Evolutionary conservation across 169 alveolate genomes (phyloP).

Genomic region (Cryptosporidium felis): DNA sequence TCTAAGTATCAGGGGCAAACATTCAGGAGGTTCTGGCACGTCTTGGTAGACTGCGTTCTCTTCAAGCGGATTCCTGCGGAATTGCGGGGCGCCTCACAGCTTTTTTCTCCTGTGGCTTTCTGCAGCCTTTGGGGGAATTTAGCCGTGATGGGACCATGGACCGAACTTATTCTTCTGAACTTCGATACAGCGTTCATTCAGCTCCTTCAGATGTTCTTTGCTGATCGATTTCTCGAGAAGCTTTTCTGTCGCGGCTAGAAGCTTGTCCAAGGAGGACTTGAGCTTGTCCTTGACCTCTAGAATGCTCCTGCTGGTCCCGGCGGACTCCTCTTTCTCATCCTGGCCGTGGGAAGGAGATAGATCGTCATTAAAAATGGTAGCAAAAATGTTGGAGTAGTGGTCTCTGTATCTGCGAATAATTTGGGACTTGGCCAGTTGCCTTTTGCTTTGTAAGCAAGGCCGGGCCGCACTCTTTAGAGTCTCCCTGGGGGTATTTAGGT

Average conservation of each 20-base stretch:
- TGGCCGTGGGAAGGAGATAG: background rate
- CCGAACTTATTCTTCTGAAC: constrained; percentile 48
- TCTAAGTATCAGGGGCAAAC: no score
- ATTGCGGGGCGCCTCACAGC: no score
- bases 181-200: background rate
- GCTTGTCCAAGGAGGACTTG: background rate
- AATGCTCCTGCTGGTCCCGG: background rate
- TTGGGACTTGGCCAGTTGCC: no score
- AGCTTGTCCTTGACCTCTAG: background rate
- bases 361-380: background rate
- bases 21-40: no score
- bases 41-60: no score
- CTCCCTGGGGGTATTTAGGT: no score
- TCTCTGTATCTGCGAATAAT: background rate
- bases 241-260: background rate
- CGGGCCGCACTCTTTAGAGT: no score
- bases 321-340: background rate
- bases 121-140: no score
- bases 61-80: no score
- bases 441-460: no score
- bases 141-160: constrained; percentile 63
- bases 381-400: background rate
- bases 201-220: constrained; percentile 25
- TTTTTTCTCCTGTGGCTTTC: no score
- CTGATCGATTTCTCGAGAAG: background rate